Conservation (phyloP, 345 rosid species). For the Rhodamnia argentea region DNA sequence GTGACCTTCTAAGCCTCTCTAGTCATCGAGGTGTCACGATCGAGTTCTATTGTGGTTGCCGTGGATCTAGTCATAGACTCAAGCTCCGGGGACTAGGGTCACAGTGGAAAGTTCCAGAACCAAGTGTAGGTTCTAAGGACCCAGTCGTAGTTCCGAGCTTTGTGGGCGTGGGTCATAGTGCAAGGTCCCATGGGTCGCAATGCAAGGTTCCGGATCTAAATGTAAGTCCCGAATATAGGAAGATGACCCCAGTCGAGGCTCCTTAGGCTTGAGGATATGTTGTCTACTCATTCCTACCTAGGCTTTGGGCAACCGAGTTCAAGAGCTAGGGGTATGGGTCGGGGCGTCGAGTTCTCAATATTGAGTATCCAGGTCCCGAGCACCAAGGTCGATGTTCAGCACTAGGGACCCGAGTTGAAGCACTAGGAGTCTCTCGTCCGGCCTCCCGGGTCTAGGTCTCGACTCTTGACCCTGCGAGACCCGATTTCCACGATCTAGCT, state of each 20-base stretch:
- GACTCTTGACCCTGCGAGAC: neutral
- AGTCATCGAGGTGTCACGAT: neutral
- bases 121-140: neutral
- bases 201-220: neutral
- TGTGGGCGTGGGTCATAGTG: neutral
- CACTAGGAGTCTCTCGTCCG: neutral
- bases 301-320: neutral
- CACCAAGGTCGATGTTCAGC: neutral
- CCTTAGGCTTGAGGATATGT: neutral
- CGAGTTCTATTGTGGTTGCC: neutral
- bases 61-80: neutral
- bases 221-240: neutral
- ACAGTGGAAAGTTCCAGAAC: neutral
- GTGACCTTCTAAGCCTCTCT: neutral
- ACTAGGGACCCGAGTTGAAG: neutral
- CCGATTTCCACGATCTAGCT: fast-evolving
- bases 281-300: neutral
- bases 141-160: neutral
- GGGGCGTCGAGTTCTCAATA: fast-evolving
- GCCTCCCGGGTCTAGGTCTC: neutral
- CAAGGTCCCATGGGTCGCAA: neutral
- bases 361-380: neutral
- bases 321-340: neutral
- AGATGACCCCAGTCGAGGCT: neutral
- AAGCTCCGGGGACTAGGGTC: neutral